Conservation (phyloP, 2,329 filamentous ascomycete species). For the Scleromitrula shiraiana region DNA sequence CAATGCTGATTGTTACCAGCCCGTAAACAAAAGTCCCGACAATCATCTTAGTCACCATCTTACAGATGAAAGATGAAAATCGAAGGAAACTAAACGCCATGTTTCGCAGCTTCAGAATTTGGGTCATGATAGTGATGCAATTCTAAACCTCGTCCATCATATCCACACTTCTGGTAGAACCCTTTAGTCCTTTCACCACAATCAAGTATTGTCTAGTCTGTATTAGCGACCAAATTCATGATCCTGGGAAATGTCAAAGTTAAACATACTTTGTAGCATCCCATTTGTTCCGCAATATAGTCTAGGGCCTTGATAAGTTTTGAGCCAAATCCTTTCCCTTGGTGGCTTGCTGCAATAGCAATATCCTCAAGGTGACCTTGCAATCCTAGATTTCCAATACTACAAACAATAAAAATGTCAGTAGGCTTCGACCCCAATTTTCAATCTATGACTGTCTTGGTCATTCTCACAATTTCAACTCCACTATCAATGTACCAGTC, state of each 20-base stretch:
- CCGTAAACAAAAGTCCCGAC: no score
- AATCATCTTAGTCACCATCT: no score
- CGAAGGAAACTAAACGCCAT: slow-evolving; percentile 6
- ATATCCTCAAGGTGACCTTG: slow-evolving; percentile 98
- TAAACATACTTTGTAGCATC: slow-evolving; percentile 67
- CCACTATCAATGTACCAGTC: slow-evolving; percentile 78
- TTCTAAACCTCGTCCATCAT: slow-evolving; percentile 80
- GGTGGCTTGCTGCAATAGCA: slow-evolving; percentile 84
- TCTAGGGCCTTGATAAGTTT: slow-evolving; percentile 90
- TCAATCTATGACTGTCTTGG: background rate
- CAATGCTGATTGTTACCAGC: no score
- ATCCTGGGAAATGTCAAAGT: no score
- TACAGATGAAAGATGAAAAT: background rate
- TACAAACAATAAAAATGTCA: slow-evolving; percentile 24
- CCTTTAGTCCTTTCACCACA: slow-evolving; percentile 92
- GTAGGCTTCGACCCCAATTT: background rate
- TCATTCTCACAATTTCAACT: slow-evolving; percentile 74
- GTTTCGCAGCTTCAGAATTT: slow-evolving; percentile 10
- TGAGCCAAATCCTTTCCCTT: slow-evolving; percentile 91
- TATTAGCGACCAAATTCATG: background rate
- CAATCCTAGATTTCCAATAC: slow-evolving; percentile 68
- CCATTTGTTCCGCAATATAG: slow-evolving; percentile 73
- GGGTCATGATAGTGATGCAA: slow-evolving; percentile 83
- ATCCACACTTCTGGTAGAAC: slow-evolving; percentile 79
- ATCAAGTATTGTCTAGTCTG: slow-evolving; percentile 72